Percentiles rank a stretch among this genome's conserved stretches.
Conservation (phyloP, 1,139 yeast genomes). For the Pichia sp. region DNA sequence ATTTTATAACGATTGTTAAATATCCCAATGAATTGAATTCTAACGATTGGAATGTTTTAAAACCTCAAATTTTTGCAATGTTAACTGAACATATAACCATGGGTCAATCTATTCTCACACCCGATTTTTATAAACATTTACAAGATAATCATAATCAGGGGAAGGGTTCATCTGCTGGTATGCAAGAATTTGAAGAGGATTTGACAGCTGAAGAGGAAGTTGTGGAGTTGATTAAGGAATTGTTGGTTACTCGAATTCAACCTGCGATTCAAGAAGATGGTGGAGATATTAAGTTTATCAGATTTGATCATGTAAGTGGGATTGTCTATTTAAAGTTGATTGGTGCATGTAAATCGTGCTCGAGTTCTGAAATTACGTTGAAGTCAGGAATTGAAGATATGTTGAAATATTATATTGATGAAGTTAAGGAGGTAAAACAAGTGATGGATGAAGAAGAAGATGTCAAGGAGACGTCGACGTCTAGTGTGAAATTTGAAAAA, state of each 20-base stretch:
- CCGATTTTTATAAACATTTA: slow-evolving; percentile 29
- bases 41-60: slow-evolving; percentile 61
- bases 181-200: slow-evolving; percentile 30
- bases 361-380: slow-evolving; percentile 66
- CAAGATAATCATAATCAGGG: slow-evolving; percentile 21
- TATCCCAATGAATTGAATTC: slow-evolving; percentile 38
- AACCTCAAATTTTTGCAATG: slow-evolving; percentile 83
- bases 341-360: slow-evolving; percentile 80
- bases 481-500: slow-evolving; percentile 10
- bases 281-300: slow-evolving; percentile 72
- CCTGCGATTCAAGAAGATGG: slow-evolving; percentile 92
- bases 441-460: slow-evolving; percentile 32
- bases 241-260: slow-evolving; percentile 86
- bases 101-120: slow-evolving; percentile 56
- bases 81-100: slow-evolving; percentile 77
- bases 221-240: slow-evolving; percentile 85
- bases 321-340: slow-evolving; percentile 59
- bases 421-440: slow-evolving; percentile 65
- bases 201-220: slow-evolving; percentile 68
- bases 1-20: slow-evolving; percentile 74
- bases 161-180: slow-evolving; percentile 17
- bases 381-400: slow-evolving; percentile 77
- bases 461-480: background rate
- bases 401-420: slow-evolving; percentile 76
- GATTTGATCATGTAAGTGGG: slow-evolving; percentile 56